phyloP scores from a whole-genome alignment of 257 asterid genomes.

The Scutellaria galericulata region DNA sequence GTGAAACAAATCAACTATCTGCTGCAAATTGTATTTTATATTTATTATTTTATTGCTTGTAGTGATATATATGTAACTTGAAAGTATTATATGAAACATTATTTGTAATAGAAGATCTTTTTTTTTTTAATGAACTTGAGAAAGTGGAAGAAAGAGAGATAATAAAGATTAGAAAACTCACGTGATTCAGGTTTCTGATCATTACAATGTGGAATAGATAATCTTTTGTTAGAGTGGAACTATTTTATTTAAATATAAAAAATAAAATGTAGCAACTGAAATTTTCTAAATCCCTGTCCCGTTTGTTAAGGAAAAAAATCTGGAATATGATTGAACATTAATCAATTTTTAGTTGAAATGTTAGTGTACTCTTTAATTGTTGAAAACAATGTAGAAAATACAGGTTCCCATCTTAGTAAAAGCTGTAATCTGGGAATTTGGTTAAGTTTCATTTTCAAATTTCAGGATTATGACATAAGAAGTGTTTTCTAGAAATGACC shows the following conservation, averaged over 20 bases:
- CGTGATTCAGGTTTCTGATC: no score
- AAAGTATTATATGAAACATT: background rate
- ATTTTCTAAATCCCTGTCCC: slow-evolving; percentile 24
- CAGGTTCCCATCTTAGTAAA: background rate
- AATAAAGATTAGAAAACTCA: no score
- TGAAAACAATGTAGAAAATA: slow-evolving; percentile 12
- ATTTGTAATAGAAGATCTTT: background rate
- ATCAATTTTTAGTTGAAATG: slow-evolving; percentile 15
- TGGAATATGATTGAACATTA: slow-evolving; percentile 11
- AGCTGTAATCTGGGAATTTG: slow-evolving; percentile 9
- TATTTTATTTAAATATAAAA: slow-evolving; percentile 43
- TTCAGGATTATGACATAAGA: slow-evolving; percentile 2
- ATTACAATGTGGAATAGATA: no score
- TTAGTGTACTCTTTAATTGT: background rate
- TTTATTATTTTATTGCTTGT: background rate
- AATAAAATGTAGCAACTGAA: slow-evolving; percentile 8
- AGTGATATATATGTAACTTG: background rate
- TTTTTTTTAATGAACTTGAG: background rate
- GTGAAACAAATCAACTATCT: background rate
- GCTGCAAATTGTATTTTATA: background rate
- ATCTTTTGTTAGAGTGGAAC: background rate
- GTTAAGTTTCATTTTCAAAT: slow-evolving; percentile 32
- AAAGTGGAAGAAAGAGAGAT: no score
- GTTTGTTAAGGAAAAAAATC: slow-evolving; percentile 25
- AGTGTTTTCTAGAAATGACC: slow-evolving; percentile 9